Conservation (phyloP, 140 eudicot species). For the Flaveria floridana region DNA sequence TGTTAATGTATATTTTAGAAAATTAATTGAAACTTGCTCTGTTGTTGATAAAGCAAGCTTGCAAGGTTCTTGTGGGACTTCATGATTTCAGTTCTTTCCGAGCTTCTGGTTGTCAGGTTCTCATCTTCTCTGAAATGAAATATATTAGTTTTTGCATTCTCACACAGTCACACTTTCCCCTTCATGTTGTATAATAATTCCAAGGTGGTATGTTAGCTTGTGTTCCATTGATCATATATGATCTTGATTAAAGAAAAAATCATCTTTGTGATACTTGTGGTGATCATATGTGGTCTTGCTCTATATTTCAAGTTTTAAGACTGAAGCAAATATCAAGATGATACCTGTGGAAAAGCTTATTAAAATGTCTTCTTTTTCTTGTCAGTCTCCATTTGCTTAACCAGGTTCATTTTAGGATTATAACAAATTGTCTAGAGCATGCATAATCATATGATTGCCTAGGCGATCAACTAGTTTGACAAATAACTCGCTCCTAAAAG, state of each 20-base stretch:
- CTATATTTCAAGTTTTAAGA: not conserved
- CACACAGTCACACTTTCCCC: not conserved
- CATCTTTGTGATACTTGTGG: conserved; percentile 7
- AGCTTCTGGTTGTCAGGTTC: conserved; percentile 88
- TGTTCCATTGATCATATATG: conserved; percentile 9
- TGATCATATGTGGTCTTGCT: not conserved
- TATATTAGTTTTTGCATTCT: not conserved
- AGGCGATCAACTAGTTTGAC: not conserved
- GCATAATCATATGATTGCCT: conserved; percentile 10
- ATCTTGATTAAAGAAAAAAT: conserved; percentile 6
- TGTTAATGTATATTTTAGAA: not conserved
- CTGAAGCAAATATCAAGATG: not conserved
- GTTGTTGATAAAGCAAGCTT: conserved; percentile 62
- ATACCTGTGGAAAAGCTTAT: not conserved
- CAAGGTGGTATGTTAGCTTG: conserved; percentile 11
- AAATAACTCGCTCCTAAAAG: not conserved
- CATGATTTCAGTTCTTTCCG: conserved; percentile 98
- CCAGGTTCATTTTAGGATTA: not conserved
- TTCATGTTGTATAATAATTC: not conserved
- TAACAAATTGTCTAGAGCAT: not conserved
- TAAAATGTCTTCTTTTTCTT: not conserved
- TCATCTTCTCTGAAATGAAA: conserved; percentile 8
- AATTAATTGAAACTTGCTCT: conserved; percentile 10
- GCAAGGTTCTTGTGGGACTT: conserved; percentile 77
- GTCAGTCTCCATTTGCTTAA: not conserved